phyloP scores from a whole-genome alignment of 306 rosid genomes.

The Boehmeria nivea region DNA sequence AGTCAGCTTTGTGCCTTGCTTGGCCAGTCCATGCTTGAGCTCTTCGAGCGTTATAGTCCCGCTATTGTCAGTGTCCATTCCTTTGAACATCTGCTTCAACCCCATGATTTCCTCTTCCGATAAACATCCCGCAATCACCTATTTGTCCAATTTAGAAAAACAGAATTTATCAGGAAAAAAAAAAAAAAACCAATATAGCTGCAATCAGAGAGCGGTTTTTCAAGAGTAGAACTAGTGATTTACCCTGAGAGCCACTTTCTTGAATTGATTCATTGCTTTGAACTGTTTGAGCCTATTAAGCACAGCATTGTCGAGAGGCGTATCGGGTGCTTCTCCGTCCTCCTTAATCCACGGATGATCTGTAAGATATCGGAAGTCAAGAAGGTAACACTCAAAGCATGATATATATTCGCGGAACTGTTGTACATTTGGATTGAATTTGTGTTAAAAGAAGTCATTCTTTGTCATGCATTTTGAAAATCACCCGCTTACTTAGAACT shows the following conservation, averaged over 20 bases:
- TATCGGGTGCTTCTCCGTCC: conserved; percentile 97
- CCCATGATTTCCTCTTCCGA: conserved; percentile 99
- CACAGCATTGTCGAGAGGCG: conserved; percentile 93
- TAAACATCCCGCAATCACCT: conserved; percentile 96
- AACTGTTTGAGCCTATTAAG: conserved; percentile 90
- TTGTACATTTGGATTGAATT: too few species aligned
- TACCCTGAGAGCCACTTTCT: conserved; percentile 93
- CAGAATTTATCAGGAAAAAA: neutral
- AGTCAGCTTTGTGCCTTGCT: conserved; percentile 83
- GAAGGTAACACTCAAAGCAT: neutral
- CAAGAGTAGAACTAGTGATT: neutral
- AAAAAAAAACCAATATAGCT: neutral
- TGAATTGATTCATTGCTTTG: conserved; percentile 95
- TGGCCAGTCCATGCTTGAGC: conserved; percentile 90
- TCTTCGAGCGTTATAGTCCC: conserved; percentile 97
- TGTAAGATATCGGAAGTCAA: conserved; percentile 7
- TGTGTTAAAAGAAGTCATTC: too few species aligned
- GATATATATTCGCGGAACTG: neutral
- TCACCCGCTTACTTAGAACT: conserved; percentile 62
- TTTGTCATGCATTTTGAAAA: too few species aligned
- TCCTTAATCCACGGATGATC: conserved; percentile 98
- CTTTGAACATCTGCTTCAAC: conserved; percentile 83
- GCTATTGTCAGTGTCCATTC: conserved; percentile 88
- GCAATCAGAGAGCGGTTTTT: too few species aligned
- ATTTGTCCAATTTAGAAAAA: neutral